Evolutionary conservation across 306 rosid species (phyloP), one percentile per base, ranked within the genome.

Genomic region (Macrotyloma uniflorum): DNA sequence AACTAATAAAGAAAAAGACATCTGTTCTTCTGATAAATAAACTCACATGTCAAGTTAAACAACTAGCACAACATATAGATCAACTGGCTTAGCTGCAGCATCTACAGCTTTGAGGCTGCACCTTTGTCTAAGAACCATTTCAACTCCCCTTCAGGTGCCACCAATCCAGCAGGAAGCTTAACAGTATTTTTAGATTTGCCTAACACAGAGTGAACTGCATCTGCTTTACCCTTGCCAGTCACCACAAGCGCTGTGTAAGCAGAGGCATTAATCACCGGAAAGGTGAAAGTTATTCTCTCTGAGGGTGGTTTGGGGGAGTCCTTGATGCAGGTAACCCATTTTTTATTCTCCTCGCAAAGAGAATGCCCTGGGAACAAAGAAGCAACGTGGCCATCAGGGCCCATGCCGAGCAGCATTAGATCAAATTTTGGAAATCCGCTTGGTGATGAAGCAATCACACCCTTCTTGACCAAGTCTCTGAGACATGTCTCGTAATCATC

Each of bases 301-400:
- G 97, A 96, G 7, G 99, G 99, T 10, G 96, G 99, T 63, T 95
- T 95, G 46, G 99, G 99, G 1, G 99, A 95, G 83, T 95, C 96
- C 82, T 70, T 85, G 19, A 95, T 85, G 86, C 67, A 89, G 79
- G 93, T 68, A 42, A 95, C 98, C 99, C 99, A 95, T 79, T 79
- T 93, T 72, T 90, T 70, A 67, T 87, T 86, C 85, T 95, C 99
- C 12, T 83, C 66, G 72, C 85, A 68, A 62, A 93, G 99, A 72
- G 90, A 90, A 85, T 95, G 98, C 20, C 97, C 96, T 0, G 99
- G 99, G 87, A 95, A 95, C 49, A 95, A 83, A 70, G 99, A 95
- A 79, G 99, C 99, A 46, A 93, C 87, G 20, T 95, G 99, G 33
- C 99, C 98, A 75, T 95, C 99, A 51, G 99, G 99, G 43, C 99